Evolutionary conservation across 129 eudicot species (phyloP), one percentile per base, ranked within the genome.

Genomic region (Chrysanthemum makinoi): DNA sequence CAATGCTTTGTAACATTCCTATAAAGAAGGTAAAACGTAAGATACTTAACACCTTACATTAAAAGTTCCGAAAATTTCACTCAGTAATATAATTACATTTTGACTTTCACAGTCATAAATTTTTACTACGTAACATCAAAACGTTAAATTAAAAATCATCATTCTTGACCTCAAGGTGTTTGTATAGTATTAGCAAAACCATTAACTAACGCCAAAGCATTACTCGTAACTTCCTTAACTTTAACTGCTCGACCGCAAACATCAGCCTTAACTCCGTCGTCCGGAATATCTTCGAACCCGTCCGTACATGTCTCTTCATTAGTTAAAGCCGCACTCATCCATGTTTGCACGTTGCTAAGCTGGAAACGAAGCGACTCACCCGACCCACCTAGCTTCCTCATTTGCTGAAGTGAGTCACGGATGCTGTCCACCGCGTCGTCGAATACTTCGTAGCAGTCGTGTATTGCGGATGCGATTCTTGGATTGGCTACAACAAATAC

Each of bases 301-400:
- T 93, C 98, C 62, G 82, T 82, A 77, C 98, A 93, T 55, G 98
- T 89, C 39, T 93, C 98, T 78, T 85, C 96, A 15, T 93, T 87
- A 4, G 96, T 89, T 68, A 93, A 62, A 9, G 96, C 96, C 2
- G 98, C 95, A 58, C 98, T 93, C 92, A 93, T 87, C 89, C 96
- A 93, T 79, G 98, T 93, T 80, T 93, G 95, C 77, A 93, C 96
- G 53, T 89, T 93, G 80, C 98, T 87, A 62, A 93, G 57, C 85
- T 93, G 90, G 73, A 93, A 93, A 87, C 87, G 65, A 18, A 89
- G 43, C 51, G 80, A 66, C 81, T 78, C 94, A 0, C 83, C 73
- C 26, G 78, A 26, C 79, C 79, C 82, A 4, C 76, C 56, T 3
- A 89, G 80, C 79, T 17, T 63, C 26, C 85, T 74, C 96, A 93